Percentiles rank a stretch among this genome's conserved stretches.
Conservation (phyloP, 2,329 filamentous ascomycete species). For the Diaporthe longicolla region DNA sequence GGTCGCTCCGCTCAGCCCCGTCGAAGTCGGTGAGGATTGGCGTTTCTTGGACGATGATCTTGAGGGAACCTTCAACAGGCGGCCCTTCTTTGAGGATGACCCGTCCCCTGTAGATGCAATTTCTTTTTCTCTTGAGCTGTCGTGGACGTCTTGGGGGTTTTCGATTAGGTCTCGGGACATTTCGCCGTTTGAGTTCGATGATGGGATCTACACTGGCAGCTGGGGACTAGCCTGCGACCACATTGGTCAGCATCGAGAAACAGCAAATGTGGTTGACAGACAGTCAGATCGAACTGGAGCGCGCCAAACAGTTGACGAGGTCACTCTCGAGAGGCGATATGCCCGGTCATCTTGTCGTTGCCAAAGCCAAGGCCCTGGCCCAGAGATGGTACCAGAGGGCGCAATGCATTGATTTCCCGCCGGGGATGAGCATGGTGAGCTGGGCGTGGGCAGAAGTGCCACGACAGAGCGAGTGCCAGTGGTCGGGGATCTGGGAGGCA, state of each 20-base stretch:
- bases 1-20: constrained; percentile 72
- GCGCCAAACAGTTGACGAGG: constrained; percentile 2
- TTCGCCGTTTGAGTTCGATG: constrained; percentile 40
- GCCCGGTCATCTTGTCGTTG: not conserved
- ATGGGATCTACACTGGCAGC: constrained; percentile 38
- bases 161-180: constrained; percentile 55
- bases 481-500: not conserved
- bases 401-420: not conserved
- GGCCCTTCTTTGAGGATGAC: constrained; percentile 62
- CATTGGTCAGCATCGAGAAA: constrained; percentile 38
- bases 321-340: not conserved
- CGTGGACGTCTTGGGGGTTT: constrained; percentile 52
- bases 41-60: constrained; percentile 74
- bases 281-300: too few species aligned
- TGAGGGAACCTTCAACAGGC: constrained; percentile 71
- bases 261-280: constrained; percentile 18
- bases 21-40: constrained; percentile 71
- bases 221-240: constrained; percentile 38
- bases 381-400: constrained; percentile 6
- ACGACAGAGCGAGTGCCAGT: not conserved
- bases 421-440: constrained; percentile 1
- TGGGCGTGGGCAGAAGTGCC: not conserved
- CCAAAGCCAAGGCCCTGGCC: constrained; percentile 18
- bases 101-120: constrained; percentile 58
- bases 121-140: constrained; percentile 61